These are phyloP conservation scores for Musa beccarii DNA, from an alignment of 176 grass and related monocot genomes.

Conservation along the genomic window DNA sequence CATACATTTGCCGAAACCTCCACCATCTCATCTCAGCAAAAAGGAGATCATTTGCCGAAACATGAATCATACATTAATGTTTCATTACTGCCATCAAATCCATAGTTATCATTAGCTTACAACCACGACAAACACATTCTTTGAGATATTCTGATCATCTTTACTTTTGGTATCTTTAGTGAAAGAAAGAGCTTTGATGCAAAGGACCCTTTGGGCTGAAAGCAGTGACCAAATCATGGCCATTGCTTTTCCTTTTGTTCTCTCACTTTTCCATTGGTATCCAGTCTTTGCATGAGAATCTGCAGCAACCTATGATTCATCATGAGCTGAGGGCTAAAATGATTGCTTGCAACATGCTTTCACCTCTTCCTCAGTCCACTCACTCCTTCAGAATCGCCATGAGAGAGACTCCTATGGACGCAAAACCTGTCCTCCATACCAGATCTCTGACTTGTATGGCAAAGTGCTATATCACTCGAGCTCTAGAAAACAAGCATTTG, in stretches of 20 bases:
- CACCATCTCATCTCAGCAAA: too few relatives aligned
- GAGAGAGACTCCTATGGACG: background rate
- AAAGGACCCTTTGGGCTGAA: background rate
- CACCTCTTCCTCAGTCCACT: background rate
- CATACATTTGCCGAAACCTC: too few relatives aligned
- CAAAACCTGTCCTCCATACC: background rate
- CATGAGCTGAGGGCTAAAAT: background rate
- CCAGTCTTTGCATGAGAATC: background rate
- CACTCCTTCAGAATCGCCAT: background rate
- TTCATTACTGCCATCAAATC: too few relatives aligned
- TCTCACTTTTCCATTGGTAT: background rate
- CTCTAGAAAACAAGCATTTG: too few relatives aligned
- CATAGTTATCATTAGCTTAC: too few relatives aligned
- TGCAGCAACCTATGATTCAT: background rate
- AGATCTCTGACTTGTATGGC: too few relatives aligned
- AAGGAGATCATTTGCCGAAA: too few relatives aligned
- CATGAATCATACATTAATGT: too few relatives aligned
- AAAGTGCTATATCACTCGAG: too few relatives aligned
- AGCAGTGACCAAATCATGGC: background rate
- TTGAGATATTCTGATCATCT: background rate
- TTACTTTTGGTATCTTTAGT: conserved; percentile 2
- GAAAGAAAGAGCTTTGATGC: background rate
- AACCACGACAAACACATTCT: too few relatives aligned
- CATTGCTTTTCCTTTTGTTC: background rate
- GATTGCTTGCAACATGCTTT: background rate